Conservation (phyloP, 306 rosid genomes). For the Ceratonia siliqua region DNA sequence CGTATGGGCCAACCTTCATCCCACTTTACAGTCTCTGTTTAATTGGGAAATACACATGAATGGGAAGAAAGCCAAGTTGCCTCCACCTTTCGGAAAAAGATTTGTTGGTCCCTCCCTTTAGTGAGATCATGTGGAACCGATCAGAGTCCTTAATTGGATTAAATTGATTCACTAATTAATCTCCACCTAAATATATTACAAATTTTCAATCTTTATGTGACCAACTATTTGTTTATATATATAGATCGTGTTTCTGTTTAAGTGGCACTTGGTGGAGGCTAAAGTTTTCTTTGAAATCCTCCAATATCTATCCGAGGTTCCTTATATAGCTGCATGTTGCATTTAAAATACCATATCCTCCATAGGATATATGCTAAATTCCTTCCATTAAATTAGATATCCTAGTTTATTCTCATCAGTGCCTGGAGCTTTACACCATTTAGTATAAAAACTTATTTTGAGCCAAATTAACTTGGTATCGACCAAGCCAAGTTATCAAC, state of each 20-base stretch:
- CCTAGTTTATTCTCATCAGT: no score
- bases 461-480: neutral
- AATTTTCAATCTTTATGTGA: neutral
- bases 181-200: no score
- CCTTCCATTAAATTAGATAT: neutral
- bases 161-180: no score
- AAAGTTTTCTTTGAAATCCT: neutral
- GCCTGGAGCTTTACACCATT: no score
- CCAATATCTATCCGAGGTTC: neutral
- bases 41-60: neutral
- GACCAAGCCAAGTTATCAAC: neutral
- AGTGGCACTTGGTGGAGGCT: neutral
- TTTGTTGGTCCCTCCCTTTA: neutral
- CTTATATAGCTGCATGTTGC: no score
- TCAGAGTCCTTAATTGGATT: no score
- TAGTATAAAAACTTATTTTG: neutral
- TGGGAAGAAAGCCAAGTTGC: neutral
- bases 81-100: slow-evolving; percentile 1
- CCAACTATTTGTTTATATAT: neutral
- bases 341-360: no score
- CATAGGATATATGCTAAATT: no score
- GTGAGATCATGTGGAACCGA: no score
- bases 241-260: slow-evolving; percentile 1
- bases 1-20: neutral
- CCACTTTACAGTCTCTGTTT: slow-evolving; percentile 5